phyloP scores from a whole-genome alignment of 2,329 filamentous ascomycete genomes.

The Sporothrix protearum region DNA sequence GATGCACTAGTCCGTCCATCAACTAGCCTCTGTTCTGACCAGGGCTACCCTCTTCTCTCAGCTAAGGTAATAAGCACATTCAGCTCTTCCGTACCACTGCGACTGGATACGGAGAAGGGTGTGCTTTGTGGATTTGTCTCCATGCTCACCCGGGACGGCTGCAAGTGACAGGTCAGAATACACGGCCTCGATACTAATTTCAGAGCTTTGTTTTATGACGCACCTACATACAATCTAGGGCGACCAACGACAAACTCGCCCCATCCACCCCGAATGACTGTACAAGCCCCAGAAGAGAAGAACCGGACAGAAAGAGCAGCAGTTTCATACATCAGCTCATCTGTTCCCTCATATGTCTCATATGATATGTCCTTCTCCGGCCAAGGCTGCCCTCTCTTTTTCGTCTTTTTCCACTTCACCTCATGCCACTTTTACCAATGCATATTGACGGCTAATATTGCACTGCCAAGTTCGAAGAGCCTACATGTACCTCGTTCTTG shows the following conservation, averaged over 20 bases:
- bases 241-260: neutral
- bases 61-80: neutral
- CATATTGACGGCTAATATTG: neutral
- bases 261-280: neutral
- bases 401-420: neutral
- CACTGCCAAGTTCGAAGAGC: neutral
- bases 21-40: neutral
- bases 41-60: neutral
- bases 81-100: neutral
- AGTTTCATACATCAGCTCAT: neutral
- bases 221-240: neutral
- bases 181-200: neutral
- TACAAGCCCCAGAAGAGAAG: neutral
- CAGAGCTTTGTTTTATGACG: constrained; percentile 4
- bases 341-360: neutral
- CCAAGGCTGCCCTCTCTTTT: neutral
- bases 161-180: constrained; percentile 18
- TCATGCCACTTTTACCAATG: constrained; percentile 2
- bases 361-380: neutral
- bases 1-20: neutral
- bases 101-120: neutral
- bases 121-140: neutral
- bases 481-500: too few species aligned
- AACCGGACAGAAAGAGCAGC: too few species aligned
- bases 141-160: neutral